These are phyloP conservation scores for Tricholoma furcatifolium DNA, from an alignment of 768 basidiomycete species.

Conservation along the genomic window DNA sequence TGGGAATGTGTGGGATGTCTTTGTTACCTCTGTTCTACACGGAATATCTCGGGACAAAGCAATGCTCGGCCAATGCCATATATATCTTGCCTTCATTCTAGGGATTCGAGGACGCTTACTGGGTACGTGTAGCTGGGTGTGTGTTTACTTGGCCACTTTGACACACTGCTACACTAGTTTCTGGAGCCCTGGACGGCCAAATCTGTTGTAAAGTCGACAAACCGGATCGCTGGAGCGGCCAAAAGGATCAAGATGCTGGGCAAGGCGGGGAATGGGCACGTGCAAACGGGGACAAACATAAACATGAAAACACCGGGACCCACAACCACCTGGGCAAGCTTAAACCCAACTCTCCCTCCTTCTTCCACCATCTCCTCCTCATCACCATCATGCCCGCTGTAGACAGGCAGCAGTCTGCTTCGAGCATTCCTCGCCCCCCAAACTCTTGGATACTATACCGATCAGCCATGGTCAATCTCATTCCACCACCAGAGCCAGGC, in stretches of 20 bases:
- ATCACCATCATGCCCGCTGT: constrained; percentile 11
- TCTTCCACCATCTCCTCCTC: background rate
- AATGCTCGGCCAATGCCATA: background rate
- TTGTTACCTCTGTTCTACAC: too few species aligned
- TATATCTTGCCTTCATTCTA: too few species aligned
- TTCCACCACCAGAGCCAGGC: constrained; percentile 35
- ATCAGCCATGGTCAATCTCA: constrained; percentile 49
- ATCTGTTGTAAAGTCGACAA: too few species aligned
- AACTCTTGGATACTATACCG: constrained; percentile 87
- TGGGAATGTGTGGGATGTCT: background rate
- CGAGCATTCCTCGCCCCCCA: constrained; percentile 61
- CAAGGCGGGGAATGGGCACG: too few species aligned
- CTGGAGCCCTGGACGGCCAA: too few species aligned
- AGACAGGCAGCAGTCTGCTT: constrained; percentile 6
- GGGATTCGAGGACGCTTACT: too few species aligned
- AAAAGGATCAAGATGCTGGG: too few species aligned
- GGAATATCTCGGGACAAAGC: background rate
- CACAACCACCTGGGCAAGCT: background rate
- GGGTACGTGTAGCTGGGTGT: too few species aligned
- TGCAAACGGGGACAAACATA: background rate
- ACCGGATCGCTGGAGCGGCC: too few species aligned
- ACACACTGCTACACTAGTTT: too few species aligned
- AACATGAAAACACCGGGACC: background rate
- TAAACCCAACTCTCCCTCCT: background rate
- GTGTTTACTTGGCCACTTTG: too few species aligned